Conservation (phyloP, 2,329 filamentous ascomycete genomes). For the Helminthosporium solani region DNA sequence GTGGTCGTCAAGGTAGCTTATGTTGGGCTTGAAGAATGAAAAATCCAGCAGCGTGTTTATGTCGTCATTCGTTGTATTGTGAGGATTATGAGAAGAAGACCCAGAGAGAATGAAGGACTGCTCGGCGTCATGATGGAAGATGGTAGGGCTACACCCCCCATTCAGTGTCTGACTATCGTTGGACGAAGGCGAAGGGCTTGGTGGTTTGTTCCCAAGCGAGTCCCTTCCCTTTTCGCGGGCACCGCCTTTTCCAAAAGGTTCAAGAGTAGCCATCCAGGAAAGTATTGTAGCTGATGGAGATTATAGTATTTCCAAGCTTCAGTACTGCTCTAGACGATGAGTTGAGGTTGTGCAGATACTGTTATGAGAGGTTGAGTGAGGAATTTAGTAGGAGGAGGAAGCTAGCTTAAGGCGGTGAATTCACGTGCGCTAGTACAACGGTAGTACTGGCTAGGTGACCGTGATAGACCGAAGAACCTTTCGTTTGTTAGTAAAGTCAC, state of each 20-base stretch:
- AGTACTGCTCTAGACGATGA: too few species aligned
- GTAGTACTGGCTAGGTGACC: background rate
- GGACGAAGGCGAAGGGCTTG: conserved; percentile 3
- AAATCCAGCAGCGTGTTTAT: background rate
- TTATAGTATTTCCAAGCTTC: background rate
- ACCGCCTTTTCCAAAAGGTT: background rate
- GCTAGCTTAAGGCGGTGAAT: background rate
- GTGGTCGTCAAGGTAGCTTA: background rate
- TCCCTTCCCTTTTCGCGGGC: background rate
- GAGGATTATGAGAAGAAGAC: background rate
- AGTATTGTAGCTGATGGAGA: background rate
- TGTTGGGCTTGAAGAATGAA: conserved; percentile 2
- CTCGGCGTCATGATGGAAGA: background rate
- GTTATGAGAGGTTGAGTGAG: background rate
- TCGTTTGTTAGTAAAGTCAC: background rate
- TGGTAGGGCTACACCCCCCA: conserved; percentile 3
- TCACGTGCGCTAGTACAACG: background rate
- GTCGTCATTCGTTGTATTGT: conserved; percentile 1
- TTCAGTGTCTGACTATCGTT: conserved; percentile 6
- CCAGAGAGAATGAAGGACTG: background rate
- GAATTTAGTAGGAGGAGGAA: background rate
- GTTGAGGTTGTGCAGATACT: too few species aligned
- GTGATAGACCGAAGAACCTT: background rate
- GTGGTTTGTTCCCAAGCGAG: background rate
- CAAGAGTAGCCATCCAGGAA: conserved; percentile 5